phyloP scores from a whole-genome alignment of 331 rosid species.

The Saraca asoca region DNA sequence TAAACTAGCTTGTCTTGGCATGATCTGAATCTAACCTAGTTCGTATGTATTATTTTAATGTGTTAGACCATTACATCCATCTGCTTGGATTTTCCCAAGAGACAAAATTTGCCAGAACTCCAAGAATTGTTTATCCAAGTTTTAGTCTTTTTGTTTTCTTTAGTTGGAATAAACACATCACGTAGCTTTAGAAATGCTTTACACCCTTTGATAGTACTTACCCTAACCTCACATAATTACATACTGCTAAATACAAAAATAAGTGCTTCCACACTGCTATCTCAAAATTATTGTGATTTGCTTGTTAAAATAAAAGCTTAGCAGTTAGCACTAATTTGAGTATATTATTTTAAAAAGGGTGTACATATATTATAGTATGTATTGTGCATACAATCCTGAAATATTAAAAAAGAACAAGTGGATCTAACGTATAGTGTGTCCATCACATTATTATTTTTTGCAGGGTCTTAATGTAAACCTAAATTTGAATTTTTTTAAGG shows the following conservation, averaged over 20 bases:
- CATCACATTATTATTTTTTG: not conserved
- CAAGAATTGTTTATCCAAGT: conserved; percentile 38
- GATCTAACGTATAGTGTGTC: no score
- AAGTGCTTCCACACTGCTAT: no score
- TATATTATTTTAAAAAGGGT: no score
- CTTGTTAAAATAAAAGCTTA: no score
- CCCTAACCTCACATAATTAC: no score
- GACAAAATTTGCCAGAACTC: conserved; percentile 48
- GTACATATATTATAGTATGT: no score
- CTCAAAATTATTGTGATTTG: no score
- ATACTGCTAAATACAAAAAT: no score
- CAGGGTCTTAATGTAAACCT: not conserved
- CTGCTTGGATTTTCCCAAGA: conserved; percentile 51
- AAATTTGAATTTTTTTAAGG: conserved; percentile 20
- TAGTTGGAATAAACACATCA: conserved; percentile 35
- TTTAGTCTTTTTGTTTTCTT: conserved; percentile 5
- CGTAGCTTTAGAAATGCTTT: conserved; percentile 31
- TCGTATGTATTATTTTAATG: conserved; percentile 2
- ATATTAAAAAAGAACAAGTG: no score
- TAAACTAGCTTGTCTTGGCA: conserved; percentile 44
- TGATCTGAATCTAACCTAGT: conserved; percentile 28
- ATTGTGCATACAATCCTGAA: no score
- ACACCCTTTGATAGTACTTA: no score
- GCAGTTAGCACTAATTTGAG: no score
- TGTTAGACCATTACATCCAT: conserved; percentile 29